Conservation (phyloP, 2,329 filamentous ascomycete species). For the Cadophora sp. region DNA sequence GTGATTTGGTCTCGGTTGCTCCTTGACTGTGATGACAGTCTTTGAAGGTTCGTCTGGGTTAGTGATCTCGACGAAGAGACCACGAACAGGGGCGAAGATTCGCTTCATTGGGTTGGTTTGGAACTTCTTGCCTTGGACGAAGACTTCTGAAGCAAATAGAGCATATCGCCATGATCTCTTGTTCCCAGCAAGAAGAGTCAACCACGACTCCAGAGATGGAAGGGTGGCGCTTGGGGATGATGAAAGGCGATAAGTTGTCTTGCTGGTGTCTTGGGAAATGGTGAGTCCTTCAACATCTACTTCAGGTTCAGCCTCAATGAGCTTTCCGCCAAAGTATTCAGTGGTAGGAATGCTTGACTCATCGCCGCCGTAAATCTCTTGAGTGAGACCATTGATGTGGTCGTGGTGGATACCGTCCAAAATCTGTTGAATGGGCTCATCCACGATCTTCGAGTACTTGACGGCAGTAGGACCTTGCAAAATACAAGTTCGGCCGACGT, state of each 20-base stretch:
- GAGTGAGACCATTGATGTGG: slow-evolving; percentile 81
- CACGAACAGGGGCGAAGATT: slow-evolving; percentile 85
- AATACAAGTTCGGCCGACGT: slow-evolving; percentile 95
- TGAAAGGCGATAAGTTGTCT: slow-evolving; percentile 85
- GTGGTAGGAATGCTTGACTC: slow-evolving; percentile 79
- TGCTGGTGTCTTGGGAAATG: slow-evolving; percentile 78
- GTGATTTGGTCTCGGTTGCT: slow-evolving; percentile 85
- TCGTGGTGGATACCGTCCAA: slow-evolving; percentile 87
- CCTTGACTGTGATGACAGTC: slow-evolving; percentile 85
- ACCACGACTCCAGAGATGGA: slow-evolving; percentile 83
- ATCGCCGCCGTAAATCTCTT: slow-evolving; percentile 80
- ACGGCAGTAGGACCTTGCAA: slow-evolving; percentile 93
- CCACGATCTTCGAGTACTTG: slow-evolving; percentile 86
- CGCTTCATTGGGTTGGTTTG: slow-evolving; percentile 95
- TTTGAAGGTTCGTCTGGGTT: slow-evolving; percentile 82
- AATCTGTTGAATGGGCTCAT: slow-evolving; percentile 95
- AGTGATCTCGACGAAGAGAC: slow-evolving; percentile 87
- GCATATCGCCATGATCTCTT: slow-evolving; percentile 94
- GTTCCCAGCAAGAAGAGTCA: slow-evolving; percentile 84
- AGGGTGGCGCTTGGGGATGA: slow-evolving; percentile 75
- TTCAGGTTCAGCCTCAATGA: slow-evolving; percentile 74
- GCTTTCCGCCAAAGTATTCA: slow-evolving; percentile 95
- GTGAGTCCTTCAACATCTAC: slow-evolving; percentile 86
- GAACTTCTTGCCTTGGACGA: slow-evolving; percentile 95
- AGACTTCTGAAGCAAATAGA: slow-evolving; percentile 89